Percentiles rank a stretch among this genome's conserved stretches.
phyloP scores from a whole-genome alignment of 2,329 filamentous ascomycete species.

The Xylaria sp. region DNA sequence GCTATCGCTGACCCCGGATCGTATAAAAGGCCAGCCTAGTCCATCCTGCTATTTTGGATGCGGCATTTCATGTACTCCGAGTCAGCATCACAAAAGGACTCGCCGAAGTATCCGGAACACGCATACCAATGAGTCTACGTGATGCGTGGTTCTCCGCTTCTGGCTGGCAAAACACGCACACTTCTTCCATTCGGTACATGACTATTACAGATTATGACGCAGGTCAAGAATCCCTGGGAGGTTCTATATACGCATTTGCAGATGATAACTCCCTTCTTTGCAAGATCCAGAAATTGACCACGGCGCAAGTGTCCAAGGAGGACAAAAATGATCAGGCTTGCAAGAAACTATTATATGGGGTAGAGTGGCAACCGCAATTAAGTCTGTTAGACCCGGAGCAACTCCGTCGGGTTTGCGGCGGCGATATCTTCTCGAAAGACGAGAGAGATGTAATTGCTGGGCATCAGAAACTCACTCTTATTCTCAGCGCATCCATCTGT shows the following conservation, averaged over 20 bases:
- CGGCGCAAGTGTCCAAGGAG: conserved; percentile 44
- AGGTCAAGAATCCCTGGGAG: conserved; percentile 44
- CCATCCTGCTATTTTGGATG: conserved; percentile 54
- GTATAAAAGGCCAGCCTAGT: conserved; percentile 44
- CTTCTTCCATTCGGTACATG: conserved; percentile 45
- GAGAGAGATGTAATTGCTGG: conserved; percentile 40
- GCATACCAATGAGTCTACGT: conserved; percentile 47
- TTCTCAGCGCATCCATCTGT: conserved; percentile 39
- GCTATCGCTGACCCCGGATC: not conserved
- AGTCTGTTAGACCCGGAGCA: conserved; percentile 49
- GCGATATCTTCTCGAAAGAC: conserved; percentile 40
- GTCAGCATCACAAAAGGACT: conserved; percentile 42
- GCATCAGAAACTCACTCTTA: conserved; percentile 40
- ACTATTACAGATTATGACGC: conserved; percentile 35
- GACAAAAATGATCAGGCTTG: conserved; percentile 26
- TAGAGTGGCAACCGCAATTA: conserved; percentile 55
- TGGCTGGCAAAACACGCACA: conserved; percentile 49
- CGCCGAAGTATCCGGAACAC: conserved; percentile 36
- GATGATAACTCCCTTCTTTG: conserved; percentile 49
- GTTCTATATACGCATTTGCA: conserved; percentile 46
- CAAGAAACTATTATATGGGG: conserved; percentile 49
- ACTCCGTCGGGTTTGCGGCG: conserved; percentile 43
- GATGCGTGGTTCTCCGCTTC: conserved; percentile 51
- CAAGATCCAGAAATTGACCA: conserved; percentile 44
- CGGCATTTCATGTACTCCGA: conserved; percentile 49